phyloP scores from a whole-genome alignment of 2,329 filamentous ascomycete genomes.

The Coniella vitis region DNA sequence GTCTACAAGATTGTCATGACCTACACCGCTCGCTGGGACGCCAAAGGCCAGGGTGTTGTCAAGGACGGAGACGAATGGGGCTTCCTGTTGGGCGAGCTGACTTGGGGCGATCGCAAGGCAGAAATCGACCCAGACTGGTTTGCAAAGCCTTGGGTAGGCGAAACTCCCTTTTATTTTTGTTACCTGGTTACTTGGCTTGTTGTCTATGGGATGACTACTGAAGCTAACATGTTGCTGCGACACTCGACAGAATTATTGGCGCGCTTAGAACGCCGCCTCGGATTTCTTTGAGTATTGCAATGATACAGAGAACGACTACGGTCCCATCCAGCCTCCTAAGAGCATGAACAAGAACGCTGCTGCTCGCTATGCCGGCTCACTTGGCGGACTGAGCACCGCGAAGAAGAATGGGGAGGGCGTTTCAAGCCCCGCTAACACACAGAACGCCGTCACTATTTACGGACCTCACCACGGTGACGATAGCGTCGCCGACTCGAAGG shows the following conservation, averaged over 20 bases:
- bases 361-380: not conserved
- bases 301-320: slow-evolving; percentile 8
- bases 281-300: slow-evolving; percentile 13
- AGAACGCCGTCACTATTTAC: not conserved
- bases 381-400: not conserved
- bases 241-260: slow-evolving; percentile 6
- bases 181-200: not conserved
- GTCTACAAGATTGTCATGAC: slow-evolving; percentile 9
- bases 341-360: not conserved
- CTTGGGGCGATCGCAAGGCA: slow-evolving; percentile 13
- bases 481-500: not conserved
- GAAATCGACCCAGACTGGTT: slow-evolving; percentile 10
- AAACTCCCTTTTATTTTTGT: not conserved
- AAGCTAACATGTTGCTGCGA: not conserved
- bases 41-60: slow-evolving; percentile 7
- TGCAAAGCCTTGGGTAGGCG: slow-evolving; percentile 10
- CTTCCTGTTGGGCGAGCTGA: slow-evolving; percentile 6
- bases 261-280: slow-evolving; percentile 13
- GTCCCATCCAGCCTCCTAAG: slow-evolving; percentile 6
- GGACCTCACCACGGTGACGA: not conserved
- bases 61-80: slow-evolving; percentile 8
- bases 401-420: not conserved
- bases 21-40: slow-evolving; percentile 9
- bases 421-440: too few species aligned
- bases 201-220: too few species aligned